Base-by-base conservation (phyloP, 208 protist species). In the Leishmania major region DNA sequence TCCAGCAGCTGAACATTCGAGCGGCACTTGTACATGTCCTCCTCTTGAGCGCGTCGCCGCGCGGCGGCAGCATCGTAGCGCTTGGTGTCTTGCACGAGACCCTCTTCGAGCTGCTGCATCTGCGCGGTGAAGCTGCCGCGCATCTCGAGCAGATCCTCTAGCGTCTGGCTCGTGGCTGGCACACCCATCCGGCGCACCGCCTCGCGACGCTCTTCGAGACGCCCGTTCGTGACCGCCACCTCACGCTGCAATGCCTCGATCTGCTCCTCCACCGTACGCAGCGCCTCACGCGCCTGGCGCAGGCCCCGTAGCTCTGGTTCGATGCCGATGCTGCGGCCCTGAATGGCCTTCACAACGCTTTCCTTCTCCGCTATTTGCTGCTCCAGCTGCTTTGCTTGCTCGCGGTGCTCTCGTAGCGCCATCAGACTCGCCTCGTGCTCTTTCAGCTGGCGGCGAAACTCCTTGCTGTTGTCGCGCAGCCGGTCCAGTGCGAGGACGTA, bases 401-500 rank as follows among this genome's bases (percentile, higher is more conserved):
- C 92, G 77, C 91, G 81, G 84, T 98, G 93, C 75, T 96, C 92
- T 22, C 90, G 91, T 40, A 97, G 84, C 62, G 91, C 87, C 86
- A 97, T 87, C 45, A 96, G 85, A 70, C 77, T 92, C 22, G 81
- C 84, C 84, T 97, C 94, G 82, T 96, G 91, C 79, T 98, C 93
- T 79, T 97, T 96, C 69, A 93, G 87, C 79, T 97, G 90, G 6
- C 88, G 84, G 22, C 92, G 84, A n/a, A 96, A 89, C 80, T 97
- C 93, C 67, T 98, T 96, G 84, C 91, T 91, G 75, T 95, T 95
- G 75, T 98, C 93, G 31, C 93, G 88, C 51, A 98, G 80, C 43
- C 95, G 79, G 37, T 99, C 96, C 22, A 98, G 86, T 25, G 96
- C 96, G 15, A 96, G 88, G 25, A 96, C 96, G 83, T 99, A 99